Evolutionary conservation across 1,284 basidiomycete species (phyloP), one percentile per base, ranked within the genome.

Genomic region (Leccinum solheimii): DNA sequence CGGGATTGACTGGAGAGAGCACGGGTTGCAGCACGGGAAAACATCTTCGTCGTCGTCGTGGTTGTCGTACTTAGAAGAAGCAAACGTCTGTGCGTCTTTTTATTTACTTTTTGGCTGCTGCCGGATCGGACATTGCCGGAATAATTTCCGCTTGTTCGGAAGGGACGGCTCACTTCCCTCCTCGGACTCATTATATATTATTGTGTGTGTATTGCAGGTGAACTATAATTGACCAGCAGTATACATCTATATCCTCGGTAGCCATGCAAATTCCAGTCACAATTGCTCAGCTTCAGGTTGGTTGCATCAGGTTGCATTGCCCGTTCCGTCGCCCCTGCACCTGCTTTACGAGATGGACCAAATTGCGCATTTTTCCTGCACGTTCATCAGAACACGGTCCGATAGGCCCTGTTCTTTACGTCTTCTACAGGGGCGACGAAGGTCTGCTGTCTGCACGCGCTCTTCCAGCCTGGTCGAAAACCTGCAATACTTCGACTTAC

Each of bases 1-100:
- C 92, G 87, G 57, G 83, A 72, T 30, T 77, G 69, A 57, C 59
- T 73, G 36, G 64, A 77, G 59, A 82, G 69, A 59, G 79, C 67
- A 66, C 85, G 86, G 69, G 78, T 72, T 65, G 83, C 83, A 60
- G 83, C 71, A 67, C 84, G 86, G 66, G 84, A 74, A 64, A 88
- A 78, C 87, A 90, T 88, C 56, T 56, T 74, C 43, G 69, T 74
- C 38, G 69, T 66, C 27, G 66, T 69, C 9, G 57, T 56, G 48
- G 48, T 43, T 2, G 40, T 43, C 40, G 40, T 43, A 19, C 23
- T 23, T 23, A 23, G 40, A 43, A 43, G 40, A 19, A 19, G 40
- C 40, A 43, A 43, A 43, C 16, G 2, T 11, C 6, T 19, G 40
- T 10, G 40, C n/a, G 40, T 43, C 40, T 40, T 40, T 43, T 43